Evolutionary conservation across 139 green algal genomes (phyloP).

Genomic region (Chlorella sp.): DNA sequence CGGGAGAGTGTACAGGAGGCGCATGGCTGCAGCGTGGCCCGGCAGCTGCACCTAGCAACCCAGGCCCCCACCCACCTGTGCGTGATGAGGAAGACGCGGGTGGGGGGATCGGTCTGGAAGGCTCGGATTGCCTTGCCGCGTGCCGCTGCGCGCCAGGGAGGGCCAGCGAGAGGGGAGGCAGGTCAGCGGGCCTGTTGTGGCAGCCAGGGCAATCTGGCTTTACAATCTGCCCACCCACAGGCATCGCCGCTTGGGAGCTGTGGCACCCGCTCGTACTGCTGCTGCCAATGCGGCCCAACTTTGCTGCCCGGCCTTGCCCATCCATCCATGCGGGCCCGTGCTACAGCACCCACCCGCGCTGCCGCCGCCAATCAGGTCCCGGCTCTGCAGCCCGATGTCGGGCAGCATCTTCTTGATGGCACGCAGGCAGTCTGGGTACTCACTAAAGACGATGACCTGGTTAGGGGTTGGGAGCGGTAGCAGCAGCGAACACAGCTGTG

Average conservation of each 20-base stretch:
- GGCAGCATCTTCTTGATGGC: constrained; percentile 25
- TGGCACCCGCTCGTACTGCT: too few species aligned
- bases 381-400: constrained; percentile 12
- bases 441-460: constrained; percentile 29
- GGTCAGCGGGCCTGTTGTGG: too few species aligned
- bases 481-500: not conserved
- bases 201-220: too few species aligned
- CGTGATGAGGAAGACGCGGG: constrained; percentile 44
- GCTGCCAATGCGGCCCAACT: too few species aligned
- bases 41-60: too few species aligned
- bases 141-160: not conserved
- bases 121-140: constrained; percentile 25
- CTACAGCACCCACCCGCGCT: constrained; percentile 8
- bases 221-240: too few species aligned
- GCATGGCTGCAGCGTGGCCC: too few species aligned
- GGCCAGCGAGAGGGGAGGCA: not conserved
- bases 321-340: too few species aligned
- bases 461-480: too few species aligned
- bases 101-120: constrained; percentile 45
- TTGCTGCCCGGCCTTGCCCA: too few species aligned
- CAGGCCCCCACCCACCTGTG: not conserved
- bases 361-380: constrained; percentile 15
- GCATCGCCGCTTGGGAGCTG: too few species aligned
- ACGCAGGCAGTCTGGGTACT: constrained; percentile 25
- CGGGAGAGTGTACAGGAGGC: too few species aligned